Evolutionary conservation across 257 asterid species (phyloP), one percentile per base, ranked within the genome.

Genomic region (Anisodus tanguticus): DNA sequence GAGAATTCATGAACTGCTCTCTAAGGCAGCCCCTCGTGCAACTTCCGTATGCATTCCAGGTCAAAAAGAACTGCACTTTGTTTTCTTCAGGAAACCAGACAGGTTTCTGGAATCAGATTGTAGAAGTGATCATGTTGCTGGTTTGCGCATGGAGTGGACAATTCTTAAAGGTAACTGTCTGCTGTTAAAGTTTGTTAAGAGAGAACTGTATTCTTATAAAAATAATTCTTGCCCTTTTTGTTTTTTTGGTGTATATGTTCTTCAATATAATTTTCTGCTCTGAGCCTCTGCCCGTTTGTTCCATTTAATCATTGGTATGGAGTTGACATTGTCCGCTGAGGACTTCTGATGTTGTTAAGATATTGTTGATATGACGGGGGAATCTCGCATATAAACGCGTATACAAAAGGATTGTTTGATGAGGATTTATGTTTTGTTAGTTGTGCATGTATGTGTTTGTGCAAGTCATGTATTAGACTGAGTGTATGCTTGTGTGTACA

Each of bases 1-100:
- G 89, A 93, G 98, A 84, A 94, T 96, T 82, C 87, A 94, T 69
- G 99, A 96, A 86, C 87, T 94, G 91, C 94, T 94, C 77, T 91
- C 98, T 11, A 94, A 90, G 87, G 97, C 97, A 77, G 97, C 88
- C 68, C 77, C 86, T 17, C 85, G 89, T 10, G 92, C 87, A 62
- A 70, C 41, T 85, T 83, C 89, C 54, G 9, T n/a, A 86, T 82
- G 87, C 63, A 45, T 82, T 86, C 81, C 88, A 7, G 84, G 90
- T 87, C 90, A 90, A 85, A 94, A 91, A 15, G 98, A 96, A 81
- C 95, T 96, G 84, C 98, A 94, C 84, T 96, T 96, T 87, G 91
- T 92, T 85, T 96, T 94, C 95, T 94, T 94, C 86, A 94, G 55
- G 84, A 93, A 88, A 87, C 98, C 99, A 41, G 95, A 92, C 68